Evolutionary conservation across 305 asterid species (phyloP), one percentile per base, ranked within the genome.

Genomic region (Fraxinus sp.): DNA sequence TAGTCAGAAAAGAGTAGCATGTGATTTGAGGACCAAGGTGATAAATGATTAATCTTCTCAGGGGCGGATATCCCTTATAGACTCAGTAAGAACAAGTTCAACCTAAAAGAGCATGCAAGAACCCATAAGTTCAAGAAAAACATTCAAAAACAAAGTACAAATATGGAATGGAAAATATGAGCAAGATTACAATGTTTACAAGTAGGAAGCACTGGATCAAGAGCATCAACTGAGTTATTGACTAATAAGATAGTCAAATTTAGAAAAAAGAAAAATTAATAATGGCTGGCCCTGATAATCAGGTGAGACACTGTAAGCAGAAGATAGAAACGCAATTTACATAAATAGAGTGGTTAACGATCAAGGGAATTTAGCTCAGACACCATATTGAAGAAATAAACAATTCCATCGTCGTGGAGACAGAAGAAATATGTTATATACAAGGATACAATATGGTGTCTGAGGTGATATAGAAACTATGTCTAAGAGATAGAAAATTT

Each of bases 131-230:
- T 28, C 39, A 30, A 30, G 18, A 70, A 13, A 32, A 68, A 70
- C 39, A 28, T 26, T 70, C 22, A 30, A 32, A 70, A 70, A 70
- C 75, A 70, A 30, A 13, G 75, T 28, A 28, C 37, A 62, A 62
- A 8, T 62, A 62, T 22, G 16, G 22, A 22, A 62, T 22, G 32
- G 16, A 62, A 62, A 16, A 66, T 24, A 66, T 6, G 26, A 72
- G 26, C 46, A 72, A 72, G 76, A 72, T 72, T 72, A 35, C 39
- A n/a, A 10, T 72, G 77, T 41, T 72, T 72, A 33, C 43, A 72
- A 71, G 24, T 32, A 32, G 77, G 77, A 71, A 57, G 77, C 46
- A 30, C 76, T 33, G 24, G 11, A 71, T 32, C 20, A 33, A 71
- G 77, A 71, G 13, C 41, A 57, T 68, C 37, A 14, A 32, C 36